Evolutionary conservation across 768 basidiomycete species (phyloP).

Genomic region (Rhodocollybia butyracea): DNA sequence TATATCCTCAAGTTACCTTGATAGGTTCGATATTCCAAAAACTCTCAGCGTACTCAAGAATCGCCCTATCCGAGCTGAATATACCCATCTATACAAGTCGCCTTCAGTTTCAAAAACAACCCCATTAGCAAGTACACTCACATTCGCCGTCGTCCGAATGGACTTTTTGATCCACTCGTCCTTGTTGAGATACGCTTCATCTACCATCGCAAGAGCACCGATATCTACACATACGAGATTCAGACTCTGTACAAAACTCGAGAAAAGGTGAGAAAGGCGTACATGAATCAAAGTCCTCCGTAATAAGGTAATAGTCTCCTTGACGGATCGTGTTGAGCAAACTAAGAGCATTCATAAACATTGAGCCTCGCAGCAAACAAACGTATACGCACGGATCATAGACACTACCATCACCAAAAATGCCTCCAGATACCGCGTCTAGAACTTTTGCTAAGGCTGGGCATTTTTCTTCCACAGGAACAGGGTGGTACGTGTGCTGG

Average conservation of each 20-base stretch:
- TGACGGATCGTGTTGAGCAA: slow-evolving; percentile 75
- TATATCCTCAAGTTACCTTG: slow-evolving; percentile 18
- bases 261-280: slow-evolving; percentile 20
- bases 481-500: slow-evolving; percentile 80
- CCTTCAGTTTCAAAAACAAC: not conserved
- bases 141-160: slow-evolving; percentile 79
- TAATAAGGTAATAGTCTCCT: slow-evolving; percentile 75
- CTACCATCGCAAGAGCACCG: slow-evolving; percentile 80
- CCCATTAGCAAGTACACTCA: slow-evolving; percentile 16
- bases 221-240: slow-evolving; percentile 50
- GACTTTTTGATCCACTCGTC: slow-evolving; percentile 92
- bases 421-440: slow-evolving; percentile 68
- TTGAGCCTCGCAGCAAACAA: not conserved
- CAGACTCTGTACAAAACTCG: not conserved
- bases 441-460: slow-evolving; percentile 79
- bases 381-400: slow-evolving; percentile 76
- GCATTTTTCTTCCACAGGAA: slow-evolving; percentile 79
- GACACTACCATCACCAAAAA: slow-evolving; percentile 76
- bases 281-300: slow-evolving; percentile 96
- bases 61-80: slow-evolving; percentile 93
- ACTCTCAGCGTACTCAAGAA: slow-evolving; percentile 88
- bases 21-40: slow-evolving; percentile 74
- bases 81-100: slow-evolving; percentile 74
- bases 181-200: slow-evolving; percentile 81
- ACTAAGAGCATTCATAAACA: slow-evolving; percentile 26